A percentile compares a stretch with the other conserved stretches of the same genome.
These are phyloP conservation scores for Yamadazyma aaseri DNA, from an alignment of 1,139 yeast genomes.

Conservation along the genomic window DNA sequence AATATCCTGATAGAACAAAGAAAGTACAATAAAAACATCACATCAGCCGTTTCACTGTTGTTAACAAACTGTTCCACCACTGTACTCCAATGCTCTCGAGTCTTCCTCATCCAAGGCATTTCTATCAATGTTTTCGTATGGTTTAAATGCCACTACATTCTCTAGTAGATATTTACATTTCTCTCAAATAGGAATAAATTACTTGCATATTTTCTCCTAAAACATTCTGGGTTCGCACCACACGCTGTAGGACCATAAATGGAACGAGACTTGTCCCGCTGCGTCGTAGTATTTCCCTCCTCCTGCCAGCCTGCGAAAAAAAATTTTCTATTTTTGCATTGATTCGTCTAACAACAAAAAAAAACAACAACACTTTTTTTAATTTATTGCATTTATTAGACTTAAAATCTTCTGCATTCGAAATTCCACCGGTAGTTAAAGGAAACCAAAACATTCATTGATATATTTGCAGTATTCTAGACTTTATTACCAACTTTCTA, in stretches of 20 bases:
- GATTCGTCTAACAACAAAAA: conserved; percentile 3
- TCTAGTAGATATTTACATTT: no score
- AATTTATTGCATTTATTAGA: background rate
- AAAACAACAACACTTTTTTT: conserved; percentile 4
- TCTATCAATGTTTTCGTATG: no score
- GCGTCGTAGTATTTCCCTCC: no score
- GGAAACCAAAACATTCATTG: no score
- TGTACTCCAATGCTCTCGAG: no score
- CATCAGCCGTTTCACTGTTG: no score
- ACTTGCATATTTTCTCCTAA: background rate
- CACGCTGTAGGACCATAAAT: background rate
- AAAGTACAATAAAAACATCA: no score
- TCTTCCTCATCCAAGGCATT: no score
- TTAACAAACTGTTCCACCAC: no score
- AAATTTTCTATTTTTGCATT: background rate
- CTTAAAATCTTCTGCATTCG: background rate
- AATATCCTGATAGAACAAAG: no score
- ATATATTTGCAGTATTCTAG: background rate
- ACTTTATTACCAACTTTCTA: background rate
- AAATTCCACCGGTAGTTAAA: no score
- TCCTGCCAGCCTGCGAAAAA: background rate
- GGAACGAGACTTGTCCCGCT: background rate
- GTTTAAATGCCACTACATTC: no score
- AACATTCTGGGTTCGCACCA: background rate
- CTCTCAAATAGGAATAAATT: background rate